Percentiles rank a stretch among this genome's conserved stretches.
Evolutionary conservation across 768 basidiomycete genomes (phyloP).

Genomic region (Mycena galericulata): DNA sequence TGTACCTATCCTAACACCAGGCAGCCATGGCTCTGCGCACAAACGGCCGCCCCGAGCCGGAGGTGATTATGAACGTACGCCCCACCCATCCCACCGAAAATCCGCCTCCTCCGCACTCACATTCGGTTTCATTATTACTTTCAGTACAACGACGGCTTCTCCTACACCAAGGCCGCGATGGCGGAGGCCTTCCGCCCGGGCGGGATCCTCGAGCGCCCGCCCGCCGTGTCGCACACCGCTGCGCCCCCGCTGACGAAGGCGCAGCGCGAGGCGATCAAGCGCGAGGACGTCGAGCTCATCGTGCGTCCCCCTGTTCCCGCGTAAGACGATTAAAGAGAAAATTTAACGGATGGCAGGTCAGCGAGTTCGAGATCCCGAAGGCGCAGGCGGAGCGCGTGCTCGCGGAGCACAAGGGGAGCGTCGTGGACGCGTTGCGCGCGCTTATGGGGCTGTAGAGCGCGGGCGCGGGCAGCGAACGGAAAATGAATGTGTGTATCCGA

Average conservation of each 20-base stretch:
- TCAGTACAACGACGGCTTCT: conserved; percentile 74
- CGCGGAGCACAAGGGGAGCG: conserved; percentile 62
- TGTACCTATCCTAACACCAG: too few relatives aligned
- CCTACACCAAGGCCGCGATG: conserved; percentile 75
- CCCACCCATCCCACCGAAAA: too few relatives aligned
- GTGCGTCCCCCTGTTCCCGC: conserved; percentile 50
- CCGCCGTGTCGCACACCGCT: conserved; percentile 35
- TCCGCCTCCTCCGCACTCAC: too few relatives aligned
- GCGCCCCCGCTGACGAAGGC: conserved; percentile 48
- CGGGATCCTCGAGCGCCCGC: conserved; percentile 67
- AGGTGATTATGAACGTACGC: conserved; percentile 75
- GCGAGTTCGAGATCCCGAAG: conserved; percentile 73
- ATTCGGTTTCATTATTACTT: too few relatives aligned
- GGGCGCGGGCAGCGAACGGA: too few relatives aligned
- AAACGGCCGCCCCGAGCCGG: conserved; percentile 71
- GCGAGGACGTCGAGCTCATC: conserved; percentile 74
- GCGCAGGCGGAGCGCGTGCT: conserved; percentile 70
- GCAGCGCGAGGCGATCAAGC: conserved; percentile 60
- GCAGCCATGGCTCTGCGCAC: conserved; percentile 19
- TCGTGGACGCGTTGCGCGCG: conserved; percentile 61
- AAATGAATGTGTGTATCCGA: too few relatives aligned
- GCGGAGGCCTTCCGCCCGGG: conserved; percentile 72
- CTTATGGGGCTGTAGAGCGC: conserved; percentile 46
- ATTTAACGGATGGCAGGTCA: conserved; percentile 54
- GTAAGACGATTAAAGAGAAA: too few relatives aligned